Evolutionary conservation across 2,329 filamentous ascomycete species (phyloP).

Genomic region (Lecanicillium sp.): DNA sequence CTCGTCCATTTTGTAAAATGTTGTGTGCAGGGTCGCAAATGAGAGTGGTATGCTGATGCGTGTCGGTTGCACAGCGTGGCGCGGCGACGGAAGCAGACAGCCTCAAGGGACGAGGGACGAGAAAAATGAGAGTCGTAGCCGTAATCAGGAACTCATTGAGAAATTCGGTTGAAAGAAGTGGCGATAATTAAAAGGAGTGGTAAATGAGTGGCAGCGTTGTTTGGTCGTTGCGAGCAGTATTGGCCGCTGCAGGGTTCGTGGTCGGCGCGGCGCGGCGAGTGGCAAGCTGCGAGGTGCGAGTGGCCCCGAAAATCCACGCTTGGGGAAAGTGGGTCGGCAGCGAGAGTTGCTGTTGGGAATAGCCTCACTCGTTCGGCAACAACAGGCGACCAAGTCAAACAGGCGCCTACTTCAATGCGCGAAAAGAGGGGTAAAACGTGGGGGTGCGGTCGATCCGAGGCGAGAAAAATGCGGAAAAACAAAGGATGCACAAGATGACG

Average conservation of each 20-base stretch:
- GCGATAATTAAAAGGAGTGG: neutral
- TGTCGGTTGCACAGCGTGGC: slow-evolving; percentile 7
- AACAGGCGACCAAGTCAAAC: slow-evolving; percentile 12
- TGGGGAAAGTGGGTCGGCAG: slow-evolving; percentile 16
- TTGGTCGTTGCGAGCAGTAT: neutral
- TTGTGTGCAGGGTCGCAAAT: neutral
- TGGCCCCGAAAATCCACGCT: slow-evolving; percentile 14
- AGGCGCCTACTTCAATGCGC: neutral
- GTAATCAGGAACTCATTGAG: slow-evolving; percentile 3
- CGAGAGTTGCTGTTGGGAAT: slow-evolving; percentile 28
- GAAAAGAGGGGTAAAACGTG: slow-evolving; percentile 21
- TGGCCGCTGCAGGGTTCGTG: slow-evolving; percentile 9
- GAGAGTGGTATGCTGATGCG: slow-evolving; percentile 17
- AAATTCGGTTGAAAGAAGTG: neutral
- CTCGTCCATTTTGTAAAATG: slow-evolving; percentile 38
- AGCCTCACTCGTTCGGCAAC: slow-evolving; percentile 30
- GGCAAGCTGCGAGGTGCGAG: slow-evolving; percentile 18
- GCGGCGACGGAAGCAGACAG: neutral
- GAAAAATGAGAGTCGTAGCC: too few relatives aligned
- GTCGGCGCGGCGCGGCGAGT: slow-evolving; percentile 8
- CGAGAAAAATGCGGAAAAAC: slow-evolving; percentile 24
- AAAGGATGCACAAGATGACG: slow-evolving; percentile 29
- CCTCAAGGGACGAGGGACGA: neutral
- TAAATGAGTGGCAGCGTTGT: slow-evolving; percentile 4
- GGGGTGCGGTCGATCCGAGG: slow-evolving; percentile 19